phyloP scores from a whole-genome alignment of 306 rosid genomes.

The Rosa rugosa region DNA sequence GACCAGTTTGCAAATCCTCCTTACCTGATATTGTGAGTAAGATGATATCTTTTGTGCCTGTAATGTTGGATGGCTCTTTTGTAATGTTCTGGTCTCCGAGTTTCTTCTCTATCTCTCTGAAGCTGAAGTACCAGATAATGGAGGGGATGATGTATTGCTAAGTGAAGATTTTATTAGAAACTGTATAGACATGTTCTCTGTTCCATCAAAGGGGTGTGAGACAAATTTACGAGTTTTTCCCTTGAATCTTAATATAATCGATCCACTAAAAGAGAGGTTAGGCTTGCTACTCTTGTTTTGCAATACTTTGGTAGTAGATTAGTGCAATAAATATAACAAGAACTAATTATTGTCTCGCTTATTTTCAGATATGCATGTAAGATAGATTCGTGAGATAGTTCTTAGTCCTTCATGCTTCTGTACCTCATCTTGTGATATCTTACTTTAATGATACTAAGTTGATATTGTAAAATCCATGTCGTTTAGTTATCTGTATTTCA shows the following conservation, averaged over 20 bases:
- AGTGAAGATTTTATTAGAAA: slow-evolving; percentile 66
- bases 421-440: no score
- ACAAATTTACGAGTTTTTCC: slow-evolving; percentile 53
- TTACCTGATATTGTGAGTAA: slow-evolving; percentile 64
- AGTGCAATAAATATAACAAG: no score
- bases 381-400: no score
- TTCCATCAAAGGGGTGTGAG: slow-evolving; percentile 57
- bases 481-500: no score
- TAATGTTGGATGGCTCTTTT: slow-evolving; percentile 18
- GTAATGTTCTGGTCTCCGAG: slow-evolving; percentile 26
- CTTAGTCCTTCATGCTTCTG: no score
- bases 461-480: no score
- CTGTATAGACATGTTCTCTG: slow-evolving; percentile 65
- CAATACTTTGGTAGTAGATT: no score
- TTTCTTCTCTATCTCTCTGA: slow-evolving; percentile 14
- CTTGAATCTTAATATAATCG: slow-evolving; percentile 77
- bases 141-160: slow-evolving; percentile 51
- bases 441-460: no score
- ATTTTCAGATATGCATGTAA: no score
- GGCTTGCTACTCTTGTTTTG: no score
- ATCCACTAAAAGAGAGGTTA: slow-evolving; percentile 88
- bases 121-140: slow-evolving; percentile 71
- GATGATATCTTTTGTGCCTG: slow-evolving; percentile 25
- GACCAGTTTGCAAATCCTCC: slow-evolving; percentile 75
- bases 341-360: no score